phyloP scores from a whole-genome alignment of 805 yeast species.

The Myxozyma monticola region DNA sequence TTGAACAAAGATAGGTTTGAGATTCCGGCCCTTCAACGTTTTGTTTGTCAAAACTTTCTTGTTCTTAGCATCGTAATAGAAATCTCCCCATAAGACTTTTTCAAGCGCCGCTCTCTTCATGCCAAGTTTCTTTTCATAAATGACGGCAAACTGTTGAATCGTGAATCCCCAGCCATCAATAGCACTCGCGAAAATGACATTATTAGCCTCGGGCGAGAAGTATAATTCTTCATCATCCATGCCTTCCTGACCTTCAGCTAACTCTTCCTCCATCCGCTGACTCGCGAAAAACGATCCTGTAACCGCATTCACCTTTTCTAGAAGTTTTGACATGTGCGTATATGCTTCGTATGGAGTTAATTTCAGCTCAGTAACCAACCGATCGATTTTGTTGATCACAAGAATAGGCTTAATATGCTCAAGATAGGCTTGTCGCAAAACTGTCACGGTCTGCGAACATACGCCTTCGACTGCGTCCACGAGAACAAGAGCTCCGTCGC shows the following conservation, averaged over 20 bases:
- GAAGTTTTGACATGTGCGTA: constrained; percentile 67
- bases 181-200: constrained; percentile 88
- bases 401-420: constrained; percentile 85
- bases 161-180: constrained; percentile 98
- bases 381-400: constrained; percentile 87
- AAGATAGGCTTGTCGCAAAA: constrained; percentile 91
- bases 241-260: constrained; percentile 56
- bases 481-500: constrained; percentile 94
- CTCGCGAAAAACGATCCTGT: constrained; percentile 92
- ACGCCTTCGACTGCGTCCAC: constrained; percentile 99
- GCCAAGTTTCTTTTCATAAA: constrained; percentile 81
- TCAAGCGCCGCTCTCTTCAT: constrained; percentile 75
- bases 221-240: constrained; percentile 78
- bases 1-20: constrained; percentile 83
- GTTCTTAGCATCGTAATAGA: constrained; percentile 81
- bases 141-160: constrained; percentile 80
- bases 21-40: constrained; percentile 57
- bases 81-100: constrained; percentile 96
- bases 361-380: constrained; percentile 78
- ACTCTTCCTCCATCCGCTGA: constrained; percentile 75
- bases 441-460: constrained; percentile 95
- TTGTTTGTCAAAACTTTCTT: constrained; percentile 72
- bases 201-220: constrained; percentile 82
- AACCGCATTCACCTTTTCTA: constrained; percentile 94
- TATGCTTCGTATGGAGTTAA: constrained; percentile 84